Evolutionary conservation across 768 basidiomycete genomes (phyloP), one percentile per base, ranked within the genome.

Genomic region (Tylopilus felleus): DNA sequence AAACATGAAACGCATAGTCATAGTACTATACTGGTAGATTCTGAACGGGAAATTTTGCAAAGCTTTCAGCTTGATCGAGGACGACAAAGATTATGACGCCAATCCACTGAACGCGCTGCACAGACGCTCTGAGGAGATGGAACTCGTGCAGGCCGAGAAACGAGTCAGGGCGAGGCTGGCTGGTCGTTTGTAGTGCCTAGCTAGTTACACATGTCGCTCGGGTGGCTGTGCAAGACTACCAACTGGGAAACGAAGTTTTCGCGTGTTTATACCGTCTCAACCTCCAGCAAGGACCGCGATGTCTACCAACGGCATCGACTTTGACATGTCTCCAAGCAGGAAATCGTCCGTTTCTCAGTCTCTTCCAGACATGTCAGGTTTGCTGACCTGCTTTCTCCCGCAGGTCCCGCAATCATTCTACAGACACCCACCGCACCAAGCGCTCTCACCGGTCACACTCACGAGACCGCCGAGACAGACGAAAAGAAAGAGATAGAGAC

Each of bases 381-480:
- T 44, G 22, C 56, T 59, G 2, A 60, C 55, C 48, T 52, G 51
- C 28, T 42, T 33, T 45, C 57, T 52, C 25, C 44, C 14, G 35
- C 55, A 84, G 85, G 52, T 86, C 85, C 57, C 84, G 87, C 61
- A 86, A 86, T 66, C 81, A 83, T 68, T 90, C 89, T 4, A 83
- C 84, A 35, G 88, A 90, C 67, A 91, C 88, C 10, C 82, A 83
- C 60, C 82, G 81, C 41, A 90, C 88, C 21, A 79, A 77, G 60
- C 79, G 80, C 54, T 90, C 88, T 44, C 87, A 89, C 62, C 78
- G 82, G 56, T 92, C 90, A 10, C 74, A 73, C 49, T 91, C 90
- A 22, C 77, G 81, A 61, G 88, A 86, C 51, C 74, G 60, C 22
- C 64, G 70, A 43, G 68, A 69, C 46, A 61, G 77, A 47, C 75